A percentile compares a stretch with the other conserved stretches of the same genome.
These are phyloP conservation scores for Jamesozyma piceae DNA, from an alignment of 805 yeast genomes.

Conservation along the genomic window DNA sequence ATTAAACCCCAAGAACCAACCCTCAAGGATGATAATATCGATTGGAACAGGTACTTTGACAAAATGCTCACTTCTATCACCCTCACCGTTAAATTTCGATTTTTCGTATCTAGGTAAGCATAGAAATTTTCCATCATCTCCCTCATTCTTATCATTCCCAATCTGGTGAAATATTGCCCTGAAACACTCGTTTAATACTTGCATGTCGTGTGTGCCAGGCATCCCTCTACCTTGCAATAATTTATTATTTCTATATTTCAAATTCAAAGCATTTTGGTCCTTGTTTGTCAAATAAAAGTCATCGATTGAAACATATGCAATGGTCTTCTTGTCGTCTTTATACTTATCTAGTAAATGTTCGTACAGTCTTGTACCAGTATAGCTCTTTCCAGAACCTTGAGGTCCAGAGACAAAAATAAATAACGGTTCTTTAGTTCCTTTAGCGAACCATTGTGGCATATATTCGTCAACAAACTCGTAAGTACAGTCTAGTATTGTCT, in stretches of 20 bases:
- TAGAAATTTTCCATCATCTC: constrained; percentile 18
- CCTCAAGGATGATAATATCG: constrained; percentile 74
- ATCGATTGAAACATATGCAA: constrained; percentile 63
- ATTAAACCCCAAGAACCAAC: constrained; percentile 84
- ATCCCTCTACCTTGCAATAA: constrained; percentile 73
- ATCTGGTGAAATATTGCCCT: constrained; percentile 29
- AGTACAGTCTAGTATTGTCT: not conserved
- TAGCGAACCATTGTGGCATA: constrained; percentile 17
- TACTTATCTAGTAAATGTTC: constrained; percentile 28
- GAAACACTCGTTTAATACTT: constrained; percentile 16
- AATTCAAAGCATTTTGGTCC: constrained; percentile 45
- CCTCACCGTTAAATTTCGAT: constrained; percentile 58
- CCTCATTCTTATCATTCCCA: constrained; percentile 16
- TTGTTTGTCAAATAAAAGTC: constrained; percentile 68
- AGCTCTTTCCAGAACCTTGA: constrained; percentile 74
- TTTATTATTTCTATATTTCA: constrained; percentile 36
- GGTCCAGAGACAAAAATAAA: constrained; percentile 59
- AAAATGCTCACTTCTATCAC: constrained; percentile 50
- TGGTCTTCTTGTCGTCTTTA: constrained; percentile 28
- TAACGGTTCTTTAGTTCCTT: constrained; percentile 31
- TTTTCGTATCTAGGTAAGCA: constrained; percentile 70
- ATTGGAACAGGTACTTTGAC: constrained; percentile 31
- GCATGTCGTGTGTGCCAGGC: constrained; percentile 88
- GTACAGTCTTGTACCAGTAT: constrained; percentile 37
- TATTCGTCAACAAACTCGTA: constrained; percentile 16